Evolutionary conservation across 331 rosid species (phyloP).

Genomic region (Saraca asoca): DNA sequence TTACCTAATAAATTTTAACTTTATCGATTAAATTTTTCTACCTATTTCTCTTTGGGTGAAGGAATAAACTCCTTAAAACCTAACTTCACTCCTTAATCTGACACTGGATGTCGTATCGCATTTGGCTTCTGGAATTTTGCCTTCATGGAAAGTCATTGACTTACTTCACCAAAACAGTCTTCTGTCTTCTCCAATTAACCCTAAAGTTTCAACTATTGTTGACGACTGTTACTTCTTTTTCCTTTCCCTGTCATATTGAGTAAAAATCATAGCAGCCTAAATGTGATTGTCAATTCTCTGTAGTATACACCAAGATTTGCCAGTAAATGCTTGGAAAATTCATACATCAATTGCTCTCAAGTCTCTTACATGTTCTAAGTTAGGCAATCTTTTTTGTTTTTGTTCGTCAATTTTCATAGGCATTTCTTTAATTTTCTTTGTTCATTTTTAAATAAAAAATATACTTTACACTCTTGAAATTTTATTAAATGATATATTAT

Average conservation of each 20-base stretch:
- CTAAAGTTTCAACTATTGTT: slow-evolving; percentile 22
- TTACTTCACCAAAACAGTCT: slow-evolving; percentile 19
- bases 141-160: slow-evolving; percentile 14
- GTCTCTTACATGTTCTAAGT: neutral
- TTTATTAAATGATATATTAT: too few species aligned
- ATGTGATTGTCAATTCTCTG: slow-evolving; percentile 18
- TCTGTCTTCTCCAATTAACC: slow-evolving; percentile 22
- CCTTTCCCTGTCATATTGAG: neutral
- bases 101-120: slow-evolving; percentile 20
- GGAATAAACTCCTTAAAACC: neutral
- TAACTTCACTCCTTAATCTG: slow-evolving; percentile 6
- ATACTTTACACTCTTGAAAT: too few species aligned
- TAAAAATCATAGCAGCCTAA: slow-evolving; percentile 23
- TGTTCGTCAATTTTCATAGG: too few species aligned
- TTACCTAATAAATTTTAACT: neutral
- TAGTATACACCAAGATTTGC: slow-evolving; percentile 3
- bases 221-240: slow-evolving; percentile 18
- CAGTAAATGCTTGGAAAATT: neutral
- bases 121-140: slow-evolving; percentile 12
- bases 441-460: too few species aligned
- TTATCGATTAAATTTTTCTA: neutral
- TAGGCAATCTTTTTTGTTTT: too few species aligned
- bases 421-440: too few species aligned
- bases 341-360: neutral
- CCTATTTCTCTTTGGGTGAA: neutral